Evolutionary conservation across 805 yeast genomes (phyloP).

Genomic region (Candida pseudoglaebosa): DNA sequence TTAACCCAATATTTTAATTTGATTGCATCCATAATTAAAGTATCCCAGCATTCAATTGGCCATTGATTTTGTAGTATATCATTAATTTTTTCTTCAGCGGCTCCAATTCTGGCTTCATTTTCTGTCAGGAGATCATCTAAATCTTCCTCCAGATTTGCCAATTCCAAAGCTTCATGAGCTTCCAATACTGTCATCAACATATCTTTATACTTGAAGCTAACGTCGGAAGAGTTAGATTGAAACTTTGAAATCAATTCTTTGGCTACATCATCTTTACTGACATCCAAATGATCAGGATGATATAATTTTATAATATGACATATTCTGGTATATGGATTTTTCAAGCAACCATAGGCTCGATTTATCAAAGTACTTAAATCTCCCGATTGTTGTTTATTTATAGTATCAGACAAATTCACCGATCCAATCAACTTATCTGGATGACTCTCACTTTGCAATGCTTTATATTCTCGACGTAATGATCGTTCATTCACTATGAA

Average conservation of each 20-base stretch:
- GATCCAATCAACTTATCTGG: conserved; percentile 61
- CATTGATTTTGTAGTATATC: conserved; percentile 39
- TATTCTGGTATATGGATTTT: conserved; percentile 62
- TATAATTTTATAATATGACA: conserved; percentile 32
- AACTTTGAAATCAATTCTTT: conserved; percentile 41
- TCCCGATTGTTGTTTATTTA: conserved; percentile 11
- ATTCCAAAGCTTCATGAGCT: conserved; percentile 77
- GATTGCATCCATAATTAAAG: conserved; percentile 63
- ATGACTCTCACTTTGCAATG: conserved; percentile 69
- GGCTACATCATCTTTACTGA: conserved; percentile 54
- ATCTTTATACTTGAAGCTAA: conserved; percentile 42
- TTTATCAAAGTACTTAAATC: conserved; percentile 56
- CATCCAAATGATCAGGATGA: conserved; percentile 44
- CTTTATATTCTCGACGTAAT: conserved; percentile 71
- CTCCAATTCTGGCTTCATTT: conserved; percentile 53
- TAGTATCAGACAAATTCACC: conserved; percentile 12
- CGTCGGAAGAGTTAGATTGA: conserved; percentile 27
- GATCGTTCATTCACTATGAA: conserved; percentile 54
- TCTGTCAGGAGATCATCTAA: conserved; percentile 47
- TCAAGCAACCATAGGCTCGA: conserved; percentile 69
- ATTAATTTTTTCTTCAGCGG: conserved; percentile 40
- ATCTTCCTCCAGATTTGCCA: conserved; percentile 56
- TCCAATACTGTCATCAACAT: conserved; percentile 76
- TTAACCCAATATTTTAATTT: conserved; percentile 82
- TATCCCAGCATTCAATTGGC: conserved; percentile 42